Conservation (phyloP, 2,329 filamentous ascomycete species). For the Fusarium humuli region DNA sequence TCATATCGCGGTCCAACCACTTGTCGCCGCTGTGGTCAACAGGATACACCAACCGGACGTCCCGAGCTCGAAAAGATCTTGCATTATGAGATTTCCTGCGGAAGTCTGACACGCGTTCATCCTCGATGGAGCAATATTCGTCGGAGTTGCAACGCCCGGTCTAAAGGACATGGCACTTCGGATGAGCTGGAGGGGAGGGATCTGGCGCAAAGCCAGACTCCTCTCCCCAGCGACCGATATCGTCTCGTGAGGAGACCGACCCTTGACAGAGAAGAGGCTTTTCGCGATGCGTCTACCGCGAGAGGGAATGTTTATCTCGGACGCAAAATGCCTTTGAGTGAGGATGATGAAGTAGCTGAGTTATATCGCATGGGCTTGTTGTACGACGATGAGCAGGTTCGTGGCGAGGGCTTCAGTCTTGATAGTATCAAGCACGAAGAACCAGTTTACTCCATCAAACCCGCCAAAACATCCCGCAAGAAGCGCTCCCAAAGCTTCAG, state of each 20-base stretch:
- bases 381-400: conserved; percentile 57
- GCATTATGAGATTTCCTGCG: conserved; percentile 17
- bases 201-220: conserved; percentile 51
- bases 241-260: conserved; percentile 54
- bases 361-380: conserved; percentile 60
- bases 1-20: conserved; percentile 1
- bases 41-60: conserved; percentile 19
- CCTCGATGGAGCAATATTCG: conserved; percentile 21
- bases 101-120: conserved; percentile 14
- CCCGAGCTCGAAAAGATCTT: conserved; percentile 42
- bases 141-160: conserved; percentile 30
- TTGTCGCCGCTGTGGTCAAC: conserved; percentile 33
- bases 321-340: conserved; percentile 39
- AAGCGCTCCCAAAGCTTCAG: conserved; percentile 40
- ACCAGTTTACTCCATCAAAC: conserved; percentile 54
- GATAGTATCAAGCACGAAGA: conserved; percentile 55
- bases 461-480: conserved; percentile 51
- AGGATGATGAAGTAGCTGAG: conserved; percentile 55
- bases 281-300: conserved; percentile 55
- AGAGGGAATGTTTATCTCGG: conserved; percentile 49
- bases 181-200: conserved; percentile 51
- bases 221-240: conserved; percentile 53
- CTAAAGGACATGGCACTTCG: conserved; percentile 7
- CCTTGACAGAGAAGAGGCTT: conserved; percentile 61
- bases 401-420: conserved; percentile 52